Base-by-base conservation (phyloP, 768 basidiomycete species). In the Boletellus ananiceps region DNA sequence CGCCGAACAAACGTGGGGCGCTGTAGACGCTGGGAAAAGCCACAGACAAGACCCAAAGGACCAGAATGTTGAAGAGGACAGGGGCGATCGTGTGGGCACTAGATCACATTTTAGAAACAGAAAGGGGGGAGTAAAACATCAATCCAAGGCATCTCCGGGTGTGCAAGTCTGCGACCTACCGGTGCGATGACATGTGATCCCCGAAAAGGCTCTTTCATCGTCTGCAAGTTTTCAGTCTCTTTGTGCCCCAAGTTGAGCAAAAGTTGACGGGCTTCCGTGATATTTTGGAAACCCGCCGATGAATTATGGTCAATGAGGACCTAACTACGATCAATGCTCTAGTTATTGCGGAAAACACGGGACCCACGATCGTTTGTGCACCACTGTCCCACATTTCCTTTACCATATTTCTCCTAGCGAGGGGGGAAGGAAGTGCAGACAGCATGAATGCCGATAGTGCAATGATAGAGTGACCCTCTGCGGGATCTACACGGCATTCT, bases 331-430 rank as follows among this genome's bases (percentile, higher is more conserved):
- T 65, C 31, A 55, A 44, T 37, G 44, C 25, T 47, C 45, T 48
- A 15, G 16, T 52, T 39, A n/a, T 25, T 44, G 14, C 15, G 13
- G 14, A 15, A 14, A 47, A 33, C 23, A 34, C 43, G 36, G 12
- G 4, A 43, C 41, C 49, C 57, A 93, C 89, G 41, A 96, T 82
- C 19, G 82, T 79, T 60, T 87, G 81, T 18, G 93, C 93, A 38
- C 90, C 92, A 58, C 90, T 91, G 40, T 88, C 78, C 93, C 93
- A 97, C 76, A 97, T 88, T 58, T 89, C 82, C 60, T 84, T 82
- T 23, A 94, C 75, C 39, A 92, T 61, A 2, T 74, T 69, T 68
- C 82, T 85, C 51, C 86, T 77, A 8, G 81, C 77, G 15, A 82
- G 57, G 35, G 80, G 64, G 2, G 77, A 81, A 5, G 82, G 71